phyloP scores from a whole-genome alignment of 2,329 filamentous ascomycete species.

The Bipolaris cookei region DNA sequence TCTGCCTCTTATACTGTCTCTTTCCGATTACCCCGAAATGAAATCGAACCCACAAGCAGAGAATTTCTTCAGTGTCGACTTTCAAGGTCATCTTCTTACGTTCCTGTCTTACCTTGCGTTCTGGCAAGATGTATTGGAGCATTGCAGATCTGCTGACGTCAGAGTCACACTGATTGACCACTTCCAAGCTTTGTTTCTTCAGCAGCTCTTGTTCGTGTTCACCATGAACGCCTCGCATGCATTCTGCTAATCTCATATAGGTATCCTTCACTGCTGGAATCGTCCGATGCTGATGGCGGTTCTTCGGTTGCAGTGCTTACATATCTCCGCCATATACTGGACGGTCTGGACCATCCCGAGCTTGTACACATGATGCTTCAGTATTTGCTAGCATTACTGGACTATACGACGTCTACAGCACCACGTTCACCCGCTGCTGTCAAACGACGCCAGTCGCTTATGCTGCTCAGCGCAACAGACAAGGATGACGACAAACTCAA shows the following conservation, averaged over 20 bases:
- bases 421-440: conserved; percentile 65
- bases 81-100: conserved; percentile 85
- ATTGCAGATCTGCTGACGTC: conserved; percentile 90
- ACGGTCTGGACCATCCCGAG: conserved; percentile 89
- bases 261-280: conserved; percentile 94
- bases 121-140: conserved; percentile 97
- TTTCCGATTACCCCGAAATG: conserved; percentile 86
- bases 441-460: conserved; percentile 85
- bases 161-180: conserved; percentile 93
- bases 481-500: conserved; percentile 77
- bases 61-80: conserved; percentile 74
- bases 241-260: conserved; percentile 53
- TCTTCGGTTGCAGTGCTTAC: conserved; percentile 96
- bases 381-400: conserved; percentile 85
- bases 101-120: conserved; percentile 95
- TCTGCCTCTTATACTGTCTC: conserved; percentile 80
- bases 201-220: conserved; percentile 79
- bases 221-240: not conserved
- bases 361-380: conserved; percentile 93
- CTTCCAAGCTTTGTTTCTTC: conserved; percentile 94
- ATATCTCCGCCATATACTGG: conserved; percentile 87
- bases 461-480: conserved; percentile 80
- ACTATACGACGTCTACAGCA: conserved; percentile 50
- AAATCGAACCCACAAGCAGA: conserved; percentile 69
- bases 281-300: conserved; percentile 94